Percentiles rank a stretch among this genome's conserved stretches.
Evolutionary conservation across 2,329 filamentous ascomycete species (phyloP).

Genomic region (Cytospora piceae): DNA sequence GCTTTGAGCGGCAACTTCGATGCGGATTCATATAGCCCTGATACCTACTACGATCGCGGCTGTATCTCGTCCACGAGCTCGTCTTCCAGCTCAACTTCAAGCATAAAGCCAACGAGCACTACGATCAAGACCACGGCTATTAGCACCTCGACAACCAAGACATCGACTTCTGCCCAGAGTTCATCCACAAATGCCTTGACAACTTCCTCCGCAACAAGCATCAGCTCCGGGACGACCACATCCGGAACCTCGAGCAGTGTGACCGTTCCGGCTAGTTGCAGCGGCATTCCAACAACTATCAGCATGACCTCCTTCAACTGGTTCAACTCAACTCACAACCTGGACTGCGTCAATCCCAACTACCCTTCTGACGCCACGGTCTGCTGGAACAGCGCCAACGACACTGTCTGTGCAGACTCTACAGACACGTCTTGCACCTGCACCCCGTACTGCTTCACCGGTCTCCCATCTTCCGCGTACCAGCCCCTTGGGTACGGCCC

Average conservation of each 20-base stretch:
- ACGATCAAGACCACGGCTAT: not conserved
- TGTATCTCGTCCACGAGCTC: slow-evolving; percentile 4
- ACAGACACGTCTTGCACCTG: slow-evolving; percentile 11
- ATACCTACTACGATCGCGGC: slow-evolving; percentile 17
- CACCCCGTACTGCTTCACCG: slow-evolving; percentile 5
- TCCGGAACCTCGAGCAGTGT: not conserved
- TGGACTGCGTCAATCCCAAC: slow-evolving; percentile 18
- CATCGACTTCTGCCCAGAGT: not conserved
- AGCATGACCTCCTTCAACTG: slow-evolving; percentile 22
- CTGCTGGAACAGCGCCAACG: slow-evolving; percentile 19
- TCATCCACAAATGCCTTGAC: not conserved
- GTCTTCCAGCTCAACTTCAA: not conserved
- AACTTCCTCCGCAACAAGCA: not conserved
- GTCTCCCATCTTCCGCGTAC: slow-evolving; percentile 11
- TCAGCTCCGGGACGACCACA: not conserved
- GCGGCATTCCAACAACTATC: not conserved
- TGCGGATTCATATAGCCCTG: not conserved
- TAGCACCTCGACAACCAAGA: slow-evolving; percentile 6
- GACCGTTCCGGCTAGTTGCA: slow-evolving; percentile 17
- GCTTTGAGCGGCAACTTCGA: slow-evolving; percentile 22
- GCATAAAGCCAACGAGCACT: not conserved
- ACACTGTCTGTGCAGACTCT: slow-evolving; percentile 13
- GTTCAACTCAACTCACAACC: slow-evolving; percentile 26
- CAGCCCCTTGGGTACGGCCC: slow-evolving; percentile 20
- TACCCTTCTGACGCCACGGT: slow-evolving; percentile 6